Base-by-base conservation (phyloP, 495 filamentous ascomycete species). In the Penicillium turbatum region DNA sequence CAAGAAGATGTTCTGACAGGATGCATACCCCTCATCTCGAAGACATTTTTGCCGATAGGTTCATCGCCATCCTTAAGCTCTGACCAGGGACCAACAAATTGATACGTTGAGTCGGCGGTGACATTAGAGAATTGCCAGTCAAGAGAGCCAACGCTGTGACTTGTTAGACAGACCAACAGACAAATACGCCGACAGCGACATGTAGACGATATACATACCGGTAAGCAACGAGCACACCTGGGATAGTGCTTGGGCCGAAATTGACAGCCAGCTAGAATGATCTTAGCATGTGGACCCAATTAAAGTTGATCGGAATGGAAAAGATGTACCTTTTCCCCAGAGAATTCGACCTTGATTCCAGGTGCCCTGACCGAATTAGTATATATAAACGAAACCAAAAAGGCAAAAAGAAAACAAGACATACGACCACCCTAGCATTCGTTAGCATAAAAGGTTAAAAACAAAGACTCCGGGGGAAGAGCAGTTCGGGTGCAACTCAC, bases 81-180 rank as follows among this genome's bases (percentile, higher is more conserved):
- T 8, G 60, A 46, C 46, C 53, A 57, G 6, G 62, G 55, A 1
- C 68, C 76, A 32, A 84, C 74, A 41, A 88, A 76, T 27, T 86
- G 76, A 54, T 88, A 83, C 1, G 82, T 85, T 13, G 72, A 71
- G 8, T 76, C 73, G 0, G 75, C 78, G 5, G 83, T 86, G 31
- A 88, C 76, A 66, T 87, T 87, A 35, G 84, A 82, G 56, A 86
- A 83, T 36, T 74, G 72, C 83, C 85, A 88, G 60, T 87, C 84
- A 41, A 84, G 73, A 6, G 82, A 82, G 7, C 73, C 76, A 39
- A 86, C 69, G 10, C 84, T 82, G 57, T 36, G 24, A 1, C 47
- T 1, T 2, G 1, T 38, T 29, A 15, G 37, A 24, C 2, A 24
- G 21, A 24, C 21, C 2, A 32, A 39, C 16, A 6, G 51, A 36